Evolutionary conservation across 2,329 filamentous ascomycete species (phyloP).

Genomic region (Arthroderma sp.): DNA sequence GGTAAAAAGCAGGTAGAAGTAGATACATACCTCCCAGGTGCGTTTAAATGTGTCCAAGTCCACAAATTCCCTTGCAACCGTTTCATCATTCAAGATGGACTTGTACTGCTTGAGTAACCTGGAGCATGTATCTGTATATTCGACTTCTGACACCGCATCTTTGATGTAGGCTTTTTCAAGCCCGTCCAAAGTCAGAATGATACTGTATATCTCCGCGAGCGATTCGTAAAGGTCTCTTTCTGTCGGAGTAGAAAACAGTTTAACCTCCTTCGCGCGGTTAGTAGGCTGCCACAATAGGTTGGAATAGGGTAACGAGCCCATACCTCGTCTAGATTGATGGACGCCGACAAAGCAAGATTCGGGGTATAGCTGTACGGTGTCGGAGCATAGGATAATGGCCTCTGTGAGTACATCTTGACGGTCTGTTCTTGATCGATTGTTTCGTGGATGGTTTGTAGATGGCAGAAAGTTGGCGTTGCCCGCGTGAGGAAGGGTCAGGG

Average conservation of each 20-base stretch:
- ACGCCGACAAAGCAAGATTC: constrained; percentile 67
- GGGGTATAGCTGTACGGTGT: constrained; percentile 87
- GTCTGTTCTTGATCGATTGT: background rate
- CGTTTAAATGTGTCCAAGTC: constrained; percentile 83
- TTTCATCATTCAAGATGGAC: constrained; percentile 80
- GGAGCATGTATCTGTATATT: constrained; percentile 94
- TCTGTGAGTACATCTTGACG: constrained; percentile 32
- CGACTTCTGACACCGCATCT: constrained; percentile 78
- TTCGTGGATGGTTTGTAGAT: no score
- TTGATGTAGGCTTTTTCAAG: constrained; percentile 94
- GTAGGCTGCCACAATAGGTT: background rate
- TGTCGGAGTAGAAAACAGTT: constrained; percentile 70
- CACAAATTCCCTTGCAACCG: constrained; percentile 74
- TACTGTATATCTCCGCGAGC: constrained; percentile 92
- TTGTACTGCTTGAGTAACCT: constrained; percentile 93
- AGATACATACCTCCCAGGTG: constrained; percentile 66
- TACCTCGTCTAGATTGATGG: constrained; percentile 88
- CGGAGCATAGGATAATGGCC: constrained; percentile 66
- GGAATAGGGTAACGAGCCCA: constrained; percentile 13
- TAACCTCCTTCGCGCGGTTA: constrained; percentile 58
- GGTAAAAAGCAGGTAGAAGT: background rate
- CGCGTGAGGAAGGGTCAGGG: no score
- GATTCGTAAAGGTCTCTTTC: constrained; percentile 93
- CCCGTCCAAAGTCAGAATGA: constrained; percentile 88
- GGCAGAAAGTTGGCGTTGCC: no score